Evolutionary conservation across 2,329 filamentous ascomycete genomes (phyloP).

Genomic region (Exophiala spinifera): DNA sequence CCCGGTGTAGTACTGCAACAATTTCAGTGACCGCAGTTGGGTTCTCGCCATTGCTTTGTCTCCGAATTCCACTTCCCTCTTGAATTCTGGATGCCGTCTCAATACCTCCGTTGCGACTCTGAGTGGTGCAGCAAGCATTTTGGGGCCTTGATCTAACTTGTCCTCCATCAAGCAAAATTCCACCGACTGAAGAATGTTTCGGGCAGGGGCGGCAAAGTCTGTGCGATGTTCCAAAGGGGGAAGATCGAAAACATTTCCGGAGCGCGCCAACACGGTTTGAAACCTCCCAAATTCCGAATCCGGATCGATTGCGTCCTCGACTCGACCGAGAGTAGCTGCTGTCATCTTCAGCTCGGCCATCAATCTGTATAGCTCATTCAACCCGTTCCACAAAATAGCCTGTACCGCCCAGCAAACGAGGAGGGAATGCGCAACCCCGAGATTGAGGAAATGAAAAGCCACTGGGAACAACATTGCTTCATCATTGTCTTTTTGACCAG

Average conservation of each 20-base stretch:
- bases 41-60: conserved; percentile 11
- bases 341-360: conserved; percentile 20
- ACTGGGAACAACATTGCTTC: conserved; percentile 32
- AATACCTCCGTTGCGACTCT: conserved; percentile 30
- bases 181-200: conserved; percentile 37
- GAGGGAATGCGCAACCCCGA: conserved; percentile 31
- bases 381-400: conserved; percentile 36
- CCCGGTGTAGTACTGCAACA: conserved; percentile 12
- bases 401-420: conserved; percentile 36
- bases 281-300: conserved; percentile 2
- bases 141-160: conserved; percentile 21
- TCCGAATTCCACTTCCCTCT: conserved; percentile 17
- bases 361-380: conserved; percentile 34
- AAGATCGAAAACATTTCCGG: conserved; percentile 21
- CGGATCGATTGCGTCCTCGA: neutral
- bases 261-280: conserved; percentile 2
- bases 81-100: conserved; percentile 1
- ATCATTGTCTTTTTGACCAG: conserved; percentile 9
- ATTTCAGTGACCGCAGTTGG: conserved; percentile 12
- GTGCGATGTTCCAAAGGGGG: conserved; percentile 30
- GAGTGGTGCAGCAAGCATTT: conserved; percentile 28
- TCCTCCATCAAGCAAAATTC: conserved; percentile 34
- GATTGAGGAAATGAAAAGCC: conserved; percentile 32
- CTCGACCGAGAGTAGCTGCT: neutral
- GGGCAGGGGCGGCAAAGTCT: conserved; percentile 30